phyloP scores from a whole-genome alignment of 2,329 filamentous ascomycete species.

The Curvularia eragrostidis region DNA sequence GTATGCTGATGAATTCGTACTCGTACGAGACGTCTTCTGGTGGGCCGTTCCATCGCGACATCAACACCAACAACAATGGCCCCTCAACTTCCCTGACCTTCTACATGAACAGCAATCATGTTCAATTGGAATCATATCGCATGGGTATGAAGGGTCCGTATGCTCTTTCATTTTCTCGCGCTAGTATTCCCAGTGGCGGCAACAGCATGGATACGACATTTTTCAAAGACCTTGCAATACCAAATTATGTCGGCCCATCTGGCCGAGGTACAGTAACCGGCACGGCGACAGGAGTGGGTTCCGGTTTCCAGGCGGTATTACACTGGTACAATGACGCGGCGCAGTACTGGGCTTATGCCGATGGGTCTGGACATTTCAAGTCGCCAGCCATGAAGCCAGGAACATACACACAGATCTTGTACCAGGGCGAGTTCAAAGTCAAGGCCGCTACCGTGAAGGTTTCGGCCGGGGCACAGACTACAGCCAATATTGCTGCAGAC shows the following conservation, averaged over 20 bases:
- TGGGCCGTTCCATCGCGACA: constrained; percentile 68
- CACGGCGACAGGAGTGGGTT: constrained; percentile 64
- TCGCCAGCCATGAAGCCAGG: constrained; percentile 72
- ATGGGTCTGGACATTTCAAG: constrained; percentile 62
- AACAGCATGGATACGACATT: constrained; percentile 61
- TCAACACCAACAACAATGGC: constrained; percentile 69
- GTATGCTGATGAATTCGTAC: constrained; percentile 63
- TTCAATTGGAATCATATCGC: constrained; percentile 64
- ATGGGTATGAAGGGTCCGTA: constrained; percentile 72
- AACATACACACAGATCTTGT: constrained; percentile 72
- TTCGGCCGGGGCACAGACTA: constrained; percentile 57
- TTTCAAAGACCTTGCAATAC: constrained; percentile 64
- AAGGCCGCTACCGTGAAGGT: constrained; percentile 57
- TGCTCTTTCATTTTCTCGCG: constrained; percentile 65
- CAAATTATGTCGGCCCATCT: constrained; percentile 63
- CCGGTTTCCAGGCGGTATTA: constrained; percentile 62
- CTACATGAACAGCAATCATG: constrained; percentile 72
- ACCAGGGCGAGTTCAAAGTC: constrained; percentile 65
- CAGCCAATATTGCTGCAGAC: constrained; percentile 59
- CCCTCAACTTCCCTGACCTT: constrained; percentile 66
- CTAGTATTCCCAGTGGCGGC: constrained; percentile 58
- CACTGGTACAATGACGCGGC: constrained; percentile 69
- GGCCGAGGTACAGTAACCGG: constrained; percentile 67
- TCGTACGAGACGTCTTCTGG: constrained; percentile 69
- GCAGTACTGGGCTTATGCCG: constrained; percentile 70